Evolutionary conservation across 2,329 filamentous ascomycete genomes (phyloP), one percentile per base, ranked within the genome.

Genomic region (Lasiodiplodia sp.): DNA sequence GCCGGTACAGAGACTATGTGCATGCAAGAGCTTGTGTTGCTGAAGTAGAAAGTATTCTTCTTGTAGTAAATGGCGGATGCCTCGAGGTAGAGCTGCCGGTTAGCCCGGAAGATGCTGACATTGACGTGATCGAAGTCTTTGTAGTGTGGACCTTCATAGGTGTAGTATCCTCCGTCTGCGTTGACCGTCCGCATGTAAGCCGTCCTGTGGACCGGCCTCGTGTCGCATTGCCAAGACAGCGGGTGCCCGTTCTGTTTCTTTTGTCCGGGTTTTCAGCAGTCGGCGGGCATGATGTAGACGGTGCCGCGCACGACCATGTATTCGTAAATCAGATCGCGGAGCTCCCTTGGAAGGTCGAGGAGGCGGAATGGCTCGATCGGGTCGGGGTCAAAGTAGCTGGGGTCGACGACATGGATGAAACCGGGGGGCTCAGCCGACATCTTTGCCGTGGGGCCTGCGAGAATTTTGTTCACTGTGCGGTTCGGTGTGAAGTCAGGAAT

Each of bases 21-120:
- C 6, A 1, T 2, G 8, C 7, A 10, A 8, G 31, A 1, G 8
- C 31, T 1, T 1, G 1, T 6, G 23, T 28, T 21, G 14, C 12
- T 4, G 53, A 57, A 57, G 31, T 6, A 21, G 31, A 57, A 57
- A 6, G 7, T 55, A 16, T 57, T 57, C 5, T 37, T 34, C 31
- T n/a, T n/a, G 31, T 57, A 57, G 53, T 34, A 37, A 4, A 34
- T 21, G 12, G 6, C 10, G 16, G n/a, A 12, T 6, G 28, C 28
- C 21, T 57, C 53, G 3, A 4, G 14, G 28, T 37, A 57, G 4
- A 57, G 3, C 53, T 57, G 53, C 14, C 18, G 3, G 7, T 57
- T 57, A 5, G 18, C 18, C 28, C 23, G 31, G 16, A 34, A 57
- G 4, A 57, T 0, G 28, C n/a, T 57, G 31, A 57, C 16, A 12